These are phyloP conservation scores for Cryptomeria japonica DNA, from an alignment of 75 land plant genomes.

Conservation along the genomic window DNA sequence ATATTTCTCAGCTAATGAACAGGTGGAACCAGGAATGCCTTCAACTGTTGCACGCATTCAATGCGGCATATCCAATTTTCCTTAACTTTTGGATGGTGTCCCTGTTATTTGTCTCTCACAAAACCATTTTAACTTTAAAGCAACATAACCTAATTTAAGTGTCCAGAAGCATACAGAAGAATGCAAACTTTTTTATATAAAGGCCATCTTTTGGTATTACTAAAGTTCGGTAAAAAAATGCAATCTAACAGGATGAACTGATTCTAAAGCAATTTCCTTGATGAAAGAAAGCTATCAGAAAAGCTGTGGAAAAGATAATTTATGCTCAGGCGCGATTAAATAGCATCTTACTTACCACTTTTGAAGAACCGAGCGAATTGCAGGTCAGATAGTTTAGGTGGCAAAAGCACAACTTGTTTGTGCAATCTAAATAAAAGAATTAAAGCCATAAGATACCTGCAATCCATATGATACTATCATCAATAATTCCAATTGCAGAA, in stretches of 20 bases:
- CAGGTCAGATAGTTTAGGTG: constrained; percentile 68
- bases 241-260: background rate
- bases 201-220: background rate
- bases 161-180: background rate
- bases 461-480: background rate
- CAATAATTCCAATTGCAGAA: background rate
- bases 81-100: background rate
- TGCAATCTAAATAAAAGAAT: constrained; percentile 65
- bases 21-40: background rate
- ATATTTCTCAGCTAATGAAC: background rate
- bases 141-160: background rate
- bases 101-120: background rate
- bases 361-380: constrained; percentile 74
- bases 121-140: background rate
- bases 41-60: background rate
- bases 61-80: background rate
- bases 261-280: background rate
- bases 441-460: constrained; percentile 68
- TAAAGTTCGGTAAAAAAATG: background rate
- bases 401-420: constrained; percentile 62
- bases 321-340: background rate
- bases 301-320: background rate
- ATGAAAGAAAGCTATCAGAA: background rate
- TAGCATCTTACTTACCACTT: constrained; percentile 64
- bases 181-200: background rate